Base-by-base conservation (phyloP, 148 eudicot species). In the Heliamphora exappendiculata region DNA sequence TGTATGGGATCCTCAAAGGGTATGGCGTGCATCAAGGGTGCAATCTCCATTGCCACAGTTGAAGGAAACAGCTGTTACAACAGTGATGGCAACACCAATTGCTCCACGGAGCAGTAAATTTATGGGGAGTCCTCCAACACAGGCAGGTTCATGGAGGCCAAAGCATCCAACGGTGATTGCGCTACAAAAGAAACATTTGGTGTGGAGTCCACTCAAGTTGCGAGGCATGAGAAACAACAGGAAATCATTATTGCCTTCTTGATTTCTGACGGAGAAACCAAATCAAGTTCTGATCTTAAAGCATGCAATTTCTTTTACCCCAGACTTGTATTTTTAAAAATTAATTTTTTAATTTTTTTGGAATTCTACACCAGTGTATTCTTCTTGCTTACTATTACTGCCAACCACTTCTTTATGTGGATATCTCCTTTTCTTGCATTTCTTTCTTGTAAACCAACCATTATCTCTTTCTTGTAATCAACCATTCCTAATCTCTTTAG, bases 151-250 rank as follows among this genome's bases (percentile, higher is more conserved):
- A 3, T 94, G 96, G 97, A 92, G 80, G 86, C 97, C 96, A 1
- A 94, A 87, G 81, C 97, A 90, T 79, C 98, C 98, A 26, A 89
- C 95, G 7, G 98, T 91, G 3, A 75, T 94, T 36, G 97, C 97
- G 1, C 59, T 92, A 73, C 97, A 90, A 74, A 84, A 86, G 83
- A 94, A 94, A 75, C 83, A 76, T 5, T 42, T 94, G 72, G 88
- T 94, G 11, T 94, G 98, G 98, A 94, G 98, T 73, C 98, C 98
- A 3, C 64, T 92, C 47, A 87, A 85, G 81, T 44, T 79, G 76
- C 80, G 79, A 74, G 88, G 87, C 62, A 72, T 82, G 81, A 89
- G 80, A 65, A 83, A 72, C 60, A 80, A 54, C 62, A 87, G 98
- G 85, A 87, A 71, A 62, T 89, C 96, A 14, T 77, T 84, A 22